phyloP scores from a whole-genome alignment of 164 flowering plant species.

The Kalanchoe fedtschenkoi region DNA sequence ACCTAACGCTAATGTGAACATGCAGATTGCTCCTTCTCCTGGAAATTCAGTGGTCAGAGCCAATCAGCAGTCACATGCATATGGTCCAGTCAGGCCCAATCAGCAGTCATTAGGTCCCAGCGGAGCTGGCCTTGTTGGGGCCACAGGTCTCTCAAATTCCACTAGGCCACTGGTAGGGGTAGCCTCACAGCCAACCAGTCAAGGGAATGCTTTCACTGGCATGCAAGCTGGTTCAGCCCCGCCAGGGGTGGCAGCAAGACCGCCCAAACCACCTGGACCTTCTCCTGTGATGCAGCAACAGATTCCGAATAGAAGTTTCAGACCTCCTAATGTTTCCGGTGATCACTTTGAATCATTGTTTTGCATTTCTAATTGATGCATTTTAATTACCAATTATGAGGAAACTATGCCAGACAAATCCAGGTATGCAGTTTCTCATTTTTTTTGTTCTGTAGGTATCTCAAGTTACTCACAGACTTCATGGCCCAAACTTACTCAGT shows the following conservation, averaged over 20 bases:
- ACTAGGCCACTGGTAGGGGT: constrained; percentile 26
- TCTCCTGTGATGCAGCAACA: constrained; percentile 17
- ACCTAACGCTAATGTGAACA: constrained; percentile 12
- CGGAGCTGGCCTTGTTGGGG: constrained; percentile 9
- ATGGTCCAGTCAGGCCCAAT: neutral
- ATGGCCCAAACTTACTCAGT: constrained; percentile 85
- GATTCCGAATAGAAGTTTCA: constrained; percentile 38
- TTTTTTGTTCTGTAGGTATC: constrained; percentile 25
- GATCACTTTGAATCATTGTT: constrained; percentile 52
- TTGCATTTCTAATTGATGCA: constrained; percentile 58
- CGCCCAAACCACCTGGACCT: constrained; percentile 17
- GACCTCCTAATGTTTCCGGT: constrained; percentile 29
- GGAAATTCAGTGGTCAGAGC: neutral
- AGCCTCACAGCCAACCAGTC: constrained; percentile 28
- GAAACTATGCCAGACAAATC: constrained; percentile 32
- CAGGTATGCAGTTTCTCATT: constrained; percentile 20
- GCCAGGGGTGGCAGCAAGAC: constrained; percentile 15
- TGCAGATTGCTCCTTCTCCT: constrained; percentile 20
- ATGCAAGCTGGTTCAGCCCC: constrained; percentile 16
- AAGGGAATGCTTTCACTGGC: constrained; percentile 26
- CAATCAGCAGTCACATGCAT: neutral
- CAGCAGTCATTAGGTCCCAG: neutral
- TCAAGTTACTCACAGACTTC: constrained; percentile 40
- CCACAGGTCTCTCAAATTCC: constrained; percentile 25
- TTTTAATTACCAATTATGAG: constrained; percentile 43